Evolutionary conservation across 352 stramenopile genomes (phyloP).

Genomic region (Peronospora farinosa): DNA sequence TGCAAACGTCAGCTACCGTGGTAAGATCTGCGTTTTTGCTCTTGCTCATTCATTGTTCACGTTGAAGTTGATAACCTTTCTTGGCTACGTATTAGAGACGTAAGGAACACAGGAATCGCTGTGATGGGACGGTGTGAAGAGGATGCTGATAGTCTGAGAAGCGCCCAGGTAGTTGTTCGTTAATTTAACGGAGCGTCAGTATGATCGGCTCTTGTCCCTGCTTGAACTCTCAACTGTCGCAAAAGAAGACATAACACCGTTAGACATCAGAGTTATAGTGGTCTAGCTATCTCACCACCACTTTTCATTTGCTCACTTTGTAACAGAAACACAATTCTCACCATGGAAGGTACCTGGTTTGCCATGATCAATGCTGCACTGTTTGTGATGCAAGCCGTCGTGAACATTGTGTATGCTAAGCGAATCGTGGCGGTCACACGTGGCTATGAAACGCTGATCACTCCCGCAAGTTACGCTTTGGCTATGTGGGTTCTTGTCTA

Average conservation of each 20-base stretch:
- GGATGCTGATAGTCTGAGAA: background rate
- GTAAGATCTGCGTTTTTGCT: constrained; percentile 2
- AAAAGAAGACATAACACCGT: constrained; percentile 7
- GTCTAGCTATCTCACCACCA: constrained; percentile 6
- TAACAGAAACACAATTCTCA: constrained; percentile 5
- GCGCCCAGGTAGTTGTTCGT: background rate
- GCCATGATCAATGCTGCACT: constrained; percentile 54
- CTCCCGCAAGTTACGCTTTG: constrained; percentile 54
- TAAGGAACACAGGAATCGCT: background rate
- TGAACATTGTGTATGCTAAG: constrained; percentile 66
- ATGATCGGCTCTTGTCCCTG: constrained; percentile 15
- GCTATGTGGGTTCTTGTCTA: constrained; percentile 69
- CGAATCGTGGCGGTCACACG: constrained; percentile 38
- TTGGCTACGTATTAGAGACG: background rate
- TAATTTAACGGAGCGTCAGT: background rate
- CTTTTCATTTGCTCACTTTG: constrained; percentile 10
- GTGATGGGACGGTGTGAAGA: constrained; percentile 23
- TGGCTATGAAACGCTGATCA: constrained; percentile 72
- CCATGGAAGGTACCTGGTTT: constrained; percentile 48
- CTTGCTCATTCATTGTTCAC: too few relatives aligned
- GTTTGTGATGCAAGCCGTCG: constrained; percentile 48
- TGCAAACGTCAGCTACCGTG: constrained; percentile 4
- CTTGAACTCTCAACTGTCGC: constrained; percentile 23
- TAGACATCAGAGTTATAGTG: background rate
- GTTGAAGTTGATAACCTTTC: constrained; percentile 13